A percentile compares a stretch with the other conserved stretches of the same genome.
These are phyloP conservation scores for Zygosaccharomyces siamensis DNA, from an alignment of 805 yeast species.

Conservation along the genomic window DNA sequence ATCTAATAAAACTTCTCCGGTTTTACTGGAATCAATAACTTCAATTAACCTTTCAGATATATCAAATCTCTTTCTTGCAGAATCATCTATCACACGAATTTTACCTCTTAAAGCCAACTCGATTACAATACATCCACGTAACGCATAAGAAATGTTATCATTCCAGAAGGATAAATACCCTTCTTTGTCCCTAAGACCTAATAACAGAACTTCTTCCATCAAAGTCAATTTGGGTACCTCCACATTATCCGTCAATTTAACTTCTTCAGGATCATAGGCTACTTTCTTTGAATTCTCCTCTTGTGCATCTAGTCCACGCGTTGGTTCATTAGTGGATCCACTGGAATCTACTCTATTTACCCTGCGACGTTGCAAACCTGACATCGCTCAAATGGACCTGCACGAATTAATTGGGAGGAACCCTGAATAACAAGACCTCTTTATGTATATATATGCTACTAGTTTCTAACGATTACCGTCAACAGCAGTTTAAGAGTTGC, in stretches of 20 bases:
- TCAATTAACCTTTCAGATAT: conserved; percentile 82
- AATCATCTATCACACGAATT: conserved; percentile 84
- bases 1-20: conserved; percentile 93
- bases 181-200: conserved; percentile 93
- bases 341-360: conserved; percentile 42
- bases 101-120: conserved; percentile 90
- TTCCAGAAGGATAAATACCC: conserved; percentile 98
- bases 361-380: conserved; percentile 74
- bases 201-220: conserved; percentile 92
- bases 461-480: not conserved
- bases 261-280: conserved; percentile 72
- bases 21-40: conserved; percentile 76
- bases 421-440: not conserved
- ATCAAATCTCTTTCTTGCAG: conserved; percentile 85
- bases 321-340: conserved; percentile 7
- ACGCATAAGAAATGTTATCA: conserved; percentile 92
- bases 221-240: conserved; percentile 71
- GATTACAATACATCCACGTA: conserved; percentile 87
- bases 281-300: conserved; percentile 48
- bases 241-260: conserved; percentile 36
- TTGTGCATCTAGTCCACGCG: conserved; percentile 18
- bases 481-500: not conserved
- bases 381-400: conserved; percentile 31
- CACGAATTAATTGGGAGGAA: not conserved
- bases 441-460: not conserved